These are phyloP conservation scores for Suillus discolor DNA, from an alignment of 768 basidiomycete genomes.

Conservation along the genomic window DNA sequence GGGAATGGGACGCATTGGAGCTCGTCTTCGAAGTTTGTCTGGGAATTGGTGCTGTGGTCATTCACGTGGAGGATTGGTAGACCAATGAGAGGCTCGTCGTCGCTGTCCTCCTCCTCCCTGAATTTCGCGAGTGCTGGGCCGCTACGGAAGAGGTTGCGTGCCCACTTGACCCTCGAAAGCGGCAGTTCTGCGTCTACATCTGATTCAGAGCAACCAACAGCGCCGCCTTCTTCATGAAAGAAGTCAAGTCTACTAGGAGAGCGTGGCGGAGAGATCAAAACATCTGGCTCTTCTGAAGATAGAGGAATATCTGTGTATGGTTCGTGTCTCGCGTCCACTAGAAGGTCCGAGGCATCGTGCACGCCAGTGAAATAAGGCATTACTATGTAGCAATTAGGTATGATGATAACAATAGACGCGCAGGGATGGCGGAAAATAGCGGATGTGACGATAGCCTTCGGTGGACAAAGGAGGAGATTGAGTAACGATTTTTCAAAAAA, in stretches of 20 bases:
- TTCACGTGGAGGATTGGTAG: constrained; percentile 4
- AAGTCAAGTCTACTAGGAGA: constrained; percentile 54
- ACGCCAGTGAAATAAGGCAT: background rate
- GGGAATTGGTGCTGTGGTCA: constrained; percentile 9
- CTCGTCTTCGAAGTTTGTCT: constrained; percentile 20
- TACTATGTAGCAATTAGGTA: background rate
- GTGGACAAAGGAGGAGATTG: no score
- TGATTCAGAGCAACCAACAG: constrained; percentile 1
- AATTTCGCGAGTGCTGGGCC: constrained; percentile 2
- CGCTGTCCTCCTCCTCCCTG: constrained; percentile 14
- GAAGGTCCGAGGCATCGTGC: background rate
- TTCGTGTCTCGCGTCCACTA: constrained; percentile 13
- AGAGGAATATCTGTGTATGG: constrained; percentile 12
- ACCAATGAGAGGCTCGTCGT: background rate
- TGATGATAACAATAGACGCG: background rate
- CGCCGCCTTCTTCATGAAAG: constrained; percentile 15
- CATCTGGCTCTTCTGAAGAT: constrained; percentile 18
- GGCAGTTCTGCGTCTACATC: constrained; percentile 6
- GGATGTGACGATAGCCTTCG: background rate
- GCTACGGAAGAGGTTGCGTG: constrained; percentile 7
- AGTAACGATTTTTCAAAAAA: no score
- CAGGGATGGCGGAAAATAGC: background rate
- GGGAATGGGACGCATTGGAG: constrained; percentile 12
- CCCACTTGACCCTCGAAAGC: constrained; percentile 17
- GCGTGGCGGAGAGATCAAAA: constrained; percentile 36